Base-by-base conservation (phyloP, 352 stramenopile species). In the Phytophthora agathidicida region DNA sequence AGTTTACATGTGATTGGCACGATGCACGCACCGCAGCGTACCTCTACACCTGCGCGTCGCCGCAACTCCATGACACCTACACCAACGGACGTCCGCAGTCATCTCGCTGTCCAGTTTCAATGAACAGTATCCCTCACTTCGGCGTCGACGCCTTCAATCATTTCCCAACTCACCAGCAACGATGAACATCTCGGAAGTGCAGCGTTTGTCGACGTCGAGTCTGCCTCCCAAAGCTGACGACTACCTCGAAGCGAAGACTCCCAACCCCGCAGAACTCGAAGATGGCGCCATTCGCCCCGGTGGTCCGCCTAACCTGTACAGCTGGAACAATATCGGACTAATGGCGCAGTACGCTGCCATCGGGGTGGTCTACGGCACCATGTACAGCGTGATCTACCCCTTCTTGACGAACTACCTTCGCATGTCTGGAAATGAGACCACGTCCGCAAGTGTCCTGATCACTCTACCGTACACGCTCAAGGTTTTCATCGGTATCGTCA, bases 401-500 rank as follows among this genome's bases (percentile, higher is more conserved):
- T 64, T 70, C 39, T 41, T 70, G 33, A 70, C 46, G 22, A 70
- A 70, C 33, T 70, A 65, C 22, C 35, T 70, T 13, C 60, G 54
- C 42, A 67, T 71, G 55, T 71, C 56, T 7, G 62, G 55, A 7
- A 59, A 54, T n/a, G 47, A 57, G n/a, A 54, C 48, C 4, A 53
- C 62, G 20, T 67, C 73, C 16, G 71, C 71, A 2, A 61, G 45
- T 28, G 71, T 72, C 7, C 43, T 80, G 37, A 78, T 75, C 36
- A 63, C 57, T 11, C 32, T 81, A 2, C 65, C 65, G 0, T 78
- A 66, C 39, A 74, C 63, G 22, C 61, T 81, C 42, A 77, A 78
- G 37, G 69, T 71, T 6, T 77, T 80, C 51, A 73, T 78, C 38
- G 73, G 69, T 8, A 71, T 79, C 23, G 22, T 83, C 13, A 73